These are phyloP conservation scores for Lathyrus tuberosus DNA, from an alignment of 306 rosid genomes.

Conservation along the genomic window DNA sequence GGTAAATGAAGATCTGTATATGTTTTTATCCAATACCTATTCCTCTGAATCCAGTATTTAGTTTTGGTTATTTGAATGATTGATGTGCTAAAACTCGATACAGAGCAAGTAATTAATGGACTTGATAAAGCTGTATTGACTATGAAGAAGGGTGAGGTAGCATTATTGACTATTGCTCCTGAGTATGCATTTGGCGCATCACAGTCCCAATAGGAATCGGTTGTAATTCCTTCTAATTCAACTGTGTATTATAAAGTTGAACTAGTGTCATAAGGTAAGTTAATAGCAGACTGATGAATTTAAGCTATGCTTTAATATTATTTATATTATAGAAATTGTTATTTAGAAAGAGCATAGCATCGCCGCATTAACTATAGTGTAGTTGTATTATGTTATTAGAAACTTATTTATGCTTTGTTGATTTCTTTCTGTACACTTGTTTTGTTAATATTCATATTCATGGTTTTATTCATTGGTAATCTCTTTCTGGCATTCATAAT, in stretches of 20 bases:
- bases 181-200: constrained; percentile 82
- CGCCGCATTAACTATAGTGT: not conserved
- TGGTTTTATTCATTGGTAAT: not conserved
- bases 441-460: not conserved
- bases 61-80: not conserved
- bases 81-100: constrained; percentile 34
- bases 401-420: constrained; percentile 12
- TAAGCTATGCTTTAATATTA: not conserved
- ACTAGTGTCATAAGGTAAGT: constrained; percentile 83
- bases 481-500: not conserved
- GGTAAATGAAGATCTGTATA: constrained; percentile 45
- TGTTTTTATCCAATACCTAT: not conserved
- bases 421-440: not conserved
- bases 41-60: too few species aligned
- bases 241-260: constrained; percentile 80
- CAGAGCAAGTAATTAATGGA: constrained; percentile 94
- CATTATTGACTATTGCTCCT: too few species aligned
- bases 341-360: constrained; percentile 2
- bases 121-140: constrained; percentile 80
- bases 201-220: constrained; percentile 68
- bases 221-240: constrained; percentile 82
- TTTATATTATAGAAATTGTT: not conserved
- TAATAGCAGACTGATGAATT: not conserved
- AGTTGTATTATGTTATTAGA: not conserved
- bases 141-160: constrained; percentile 96